Evolutionary conservation across 2,329 filamentous ascomycete genomes (phyloP), one percentile per base, ranked within the genome.

Genomic region (Pseudogymnoascus sp.): DNA sequence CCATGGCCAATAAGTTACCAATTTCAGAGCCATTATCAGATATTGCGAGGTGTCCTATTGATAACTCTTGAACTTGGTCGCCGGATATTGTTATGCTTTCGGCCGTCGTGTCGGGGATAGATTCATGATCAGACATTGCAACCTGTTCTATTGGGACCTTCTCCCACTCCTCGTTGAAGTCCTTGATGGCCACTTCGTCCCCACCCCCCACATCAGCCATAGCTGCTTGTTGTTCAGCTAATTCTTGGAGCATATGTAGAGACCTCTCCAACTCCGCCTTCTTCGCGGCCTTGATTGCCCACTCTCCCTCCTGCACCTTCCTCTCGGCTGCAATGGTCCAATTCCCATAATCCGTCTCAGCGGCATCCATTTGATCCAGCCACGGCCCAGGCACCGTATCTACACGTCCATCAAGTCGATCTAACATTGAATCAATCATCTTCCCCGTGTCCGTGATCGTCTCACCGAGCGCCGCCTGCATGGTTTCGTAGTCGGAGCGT

Each of bases 381-480:
- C 93, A 99, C 29, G 79, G 74, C 42, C 96, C 89, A 0, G 95
- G 95, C 9, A 99, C 78, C 0, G 89, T 91, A 70, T 99, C 95
- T 46, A 88, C 82, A 62, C 87, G 82, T 1, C 91, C 93, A 74
- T 97, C 95, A 1, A 97, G 80, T 33, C 85, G 82, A 75, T 99
- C 93, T 13, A 99, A 82, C 83, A 97, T 91, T 60, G 82, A 84
- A 73, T 99, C 95, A 65, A 97, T 80, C 40, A 86, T 82, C 59
- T 83, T 83, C 0, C 91, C 93, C 0, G 92, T 82, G 37, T 81
- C 81, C 13, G 83, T 79, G 35, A 97, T 85, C 68, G 89, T 89
- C 33, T 82, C 78, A 63, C 88, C 85, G 33, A 97, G 78, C 7
- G 86, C 80, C 2, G 75, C 72, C 65, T 84, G 86, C 72, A 89